Percentiles rank a stretch among this genome's conserved stretches.
Conservation (phyloP, 257 asterid genomes). For the Petunia axillaris region DNA sequence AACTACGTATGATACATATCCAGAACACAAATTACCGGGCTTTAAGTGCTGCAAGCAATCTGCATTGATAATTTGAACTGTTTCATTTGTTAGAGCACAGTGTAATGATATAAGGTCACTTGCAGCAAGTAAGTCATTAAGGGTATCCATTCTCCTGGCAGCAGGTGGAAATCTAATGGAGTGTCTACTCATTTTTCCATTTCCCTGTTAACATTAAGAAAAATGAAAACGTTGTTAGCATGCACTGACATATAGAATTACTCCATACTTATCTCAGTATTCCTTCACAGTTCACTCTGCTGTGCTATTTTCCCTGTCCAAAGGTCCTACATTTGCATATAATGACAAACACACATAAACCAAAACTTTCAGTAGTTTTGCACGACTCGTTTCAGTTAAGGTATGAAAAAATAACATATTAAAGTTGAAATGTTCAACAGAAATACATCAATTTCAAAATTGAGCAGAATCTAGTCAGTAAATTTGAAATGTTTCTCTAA, state of each 20-base stretch:
- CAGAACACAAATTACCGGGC: constrained; percentile 59
- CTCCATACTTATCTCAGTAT: background rate
- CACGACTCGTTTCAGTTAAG: background rate
- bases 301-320: background rate
- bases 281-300: background rate
- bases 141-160: constrained; percentile 98
- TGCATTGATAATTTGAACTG: constrained; percentile 83
- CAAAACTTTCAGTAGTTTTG: background rate
- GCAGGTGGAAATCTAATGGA: constrained; percentile 82
- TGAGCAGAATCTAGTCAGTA: constrained; percentile 71
- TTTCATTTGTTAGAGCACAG: constrained; percentile 87
- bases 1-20: background rate
- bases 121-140: constrained; percentile 96
- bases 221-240: constrained; percentile 5
- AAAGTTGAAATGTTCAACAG: background rate
- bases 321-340: too few relatives aligned
- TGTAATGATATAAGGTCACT: constrained; percentile 94
- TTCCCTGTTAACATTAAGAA: constrained; percentile 50
- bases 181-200: constrained; percentile 60
- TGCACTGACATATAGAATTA: background rate
- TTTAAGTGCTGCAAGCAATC: constrained; percentile 93
- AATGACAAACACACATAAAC: background rate
- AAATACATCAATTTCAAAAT: constrained; percentile 76
- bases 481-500: too few relatives aligned
- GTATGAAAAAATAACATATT: background rate